These are phyloP conservation scores for Drosera spatulata DNA, from an alignment of 179 eudicot species.

Conservation along the genomic window DNA sequence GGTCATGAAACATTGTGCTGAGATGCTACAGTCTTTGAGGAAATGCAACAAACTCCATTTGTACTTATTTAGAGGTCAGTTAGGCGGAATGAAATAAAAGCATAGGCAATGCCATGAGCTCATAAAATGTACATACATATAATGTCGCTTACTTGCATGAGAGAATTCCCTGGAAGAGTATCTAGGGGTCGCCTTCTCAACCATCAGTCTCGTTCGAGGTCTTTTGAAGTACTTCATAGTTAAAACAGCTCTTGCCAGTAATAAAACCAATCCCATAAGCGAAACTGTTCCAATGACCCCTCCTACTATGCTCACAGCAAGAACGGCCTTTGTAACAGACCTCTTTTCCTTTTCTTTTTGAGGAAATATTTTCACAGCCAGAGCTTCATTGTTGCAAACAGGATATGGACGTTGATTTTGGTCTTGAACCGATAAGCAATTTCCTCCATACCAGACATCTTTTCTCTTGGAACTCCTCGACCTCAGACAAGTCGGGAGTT, in stretches of 20 bases:
- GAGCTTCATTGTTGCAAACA: conserved; percentile 48
- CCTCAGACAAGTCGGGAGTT: conserved; percentile 45
- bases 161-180: conserved; percentile 37
- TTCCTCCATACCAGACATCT: conserved; percentile 31
- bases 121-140: too few relatives aligned
- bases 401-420: conserved; percentile 28
- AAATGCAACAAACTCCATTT: too few relatives aligned
- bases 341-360: conserved; percentile 11
- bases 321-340: conserved; percentile 23
- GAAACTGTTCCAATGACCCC: conserved; percentile 32
- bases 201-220: conserved; percentile 32
- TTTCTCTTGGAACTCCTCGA: conserved; percentile 1
- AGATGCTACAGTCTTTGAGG: too few relatives aligned
- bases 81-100: too few relatives aligned
- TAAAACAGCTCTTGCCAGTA: conserved; percentile 24
- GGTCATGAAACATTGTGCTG: too few relatives aligned
- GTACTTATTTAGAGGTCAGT: too few relatives aligned
- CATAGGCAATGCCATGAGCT: too few relatives aligned
- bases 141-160: conserved; percentile 55
- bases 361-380: conserved; percentile 43
- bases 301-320: conserved; percentile 57
- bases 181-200: conserved; percentile 40
- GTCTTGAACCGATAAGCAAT: conserved; percentile 37
- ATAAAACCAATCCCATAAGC: conserved; percentile 35
- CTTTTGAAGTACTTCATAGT: conserved; percentile 14